These are phyloP conservation scores for Cladosporium oxysporum DNA, from an alignment of 2,329 filamentous ascomycete species.

Conservation along the genomic window DNA sequence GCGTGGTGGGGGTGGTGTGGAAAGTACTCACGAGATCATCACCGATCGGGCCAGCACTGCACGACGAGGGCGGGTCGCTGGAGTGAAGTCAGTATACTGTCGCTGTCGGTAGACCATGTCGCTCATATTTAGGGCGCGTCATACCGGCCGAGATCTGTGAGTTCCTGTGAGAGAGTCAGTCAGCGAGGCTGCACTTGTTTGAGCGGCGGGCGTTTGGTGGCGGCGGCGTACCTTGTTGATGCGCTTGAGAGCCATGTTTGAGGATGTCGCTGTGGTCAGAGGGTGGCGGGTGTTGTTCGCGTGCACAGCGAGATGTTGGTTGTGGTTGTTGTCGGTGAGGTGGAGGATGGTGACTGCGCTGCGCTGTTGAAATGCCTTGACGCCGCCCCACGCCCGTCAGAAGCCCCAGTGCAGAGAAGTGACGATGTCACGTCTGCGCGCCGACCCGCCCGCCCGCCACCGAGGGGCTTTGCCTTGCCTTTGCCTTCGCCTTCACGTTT, in stretches of 20 bases:
- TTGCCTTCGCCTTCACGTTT: background rate
- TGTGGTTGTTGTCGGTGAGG: conserved; percentile 1
- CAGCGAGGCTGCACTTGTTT: conserved; percentile 14
- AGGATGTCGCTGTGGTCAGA: conserved; percentile 18
- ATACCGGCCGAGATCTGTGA: conserved; percentile 85
- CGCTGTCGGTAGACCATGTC: background rate
- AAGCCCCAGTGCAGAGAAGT: conserved; percentile 9
- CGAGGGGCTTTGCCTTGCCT: background rate
- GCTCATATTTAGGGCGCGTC: conserved; percentile 30
- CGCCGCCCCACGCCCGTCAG: conserved; percentile 1
- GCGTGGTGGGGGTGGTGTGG: conserved; percentile 27
- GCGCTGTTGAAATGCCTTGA: conserved; percentile 4
- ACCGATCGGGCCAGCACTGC: conserved; percentile 93
- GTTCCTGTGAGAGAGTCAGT: conserved; percentile 54
- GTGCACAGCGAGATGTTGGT: background rate
- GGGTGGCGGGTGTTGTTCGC: background rate
- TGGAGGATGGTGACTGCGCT: conserved; percentile 1
- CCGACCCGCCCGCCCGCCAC: background rate
- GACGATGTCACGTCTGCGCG: background rate
- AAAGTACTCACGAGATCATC: conserved; percentile 85
- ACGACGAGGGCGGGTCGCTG: conserved; percentile 97
- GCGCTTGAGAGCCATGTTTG: conserved; percentile 80
- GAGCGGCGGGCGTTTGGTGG: background rate
- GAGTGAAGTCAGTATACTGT: conserved; percentile 38
- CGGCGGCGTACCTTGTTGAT: conserved; percentile 67